Conservation (phyloP, 2,329 filamentous ascomycete genomes). For the Colletotrichum zoysiae region DNA sequence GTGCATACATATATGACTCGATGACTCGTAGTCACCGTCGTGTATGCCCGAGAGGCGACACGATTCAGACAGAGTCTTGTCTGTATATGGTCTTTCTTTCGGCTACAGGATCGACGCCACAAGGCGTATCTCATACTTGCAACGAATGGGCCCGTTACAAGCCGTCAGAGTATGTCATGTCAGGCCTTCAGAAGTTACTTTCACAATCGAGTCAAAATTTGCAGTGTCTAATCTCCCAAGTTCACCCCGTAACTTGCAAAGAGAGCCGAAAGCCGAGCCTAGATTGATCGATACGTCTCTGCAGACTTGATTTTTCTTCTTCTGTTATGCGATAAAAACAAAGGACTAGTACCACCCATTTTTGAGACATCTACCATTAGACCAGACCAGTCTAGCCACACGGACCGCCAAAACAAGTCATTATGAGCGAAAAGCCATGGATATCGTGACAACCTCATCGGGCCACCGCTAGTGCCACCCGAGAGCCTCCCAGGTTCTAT, state of each 20-base stretch:
- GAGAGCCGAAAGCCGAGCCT: constrained; percentile 8
- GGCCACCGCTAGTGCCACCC: constrained; percentile 39
- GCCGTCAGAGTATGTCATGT: neutral
- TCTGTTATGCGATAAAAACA: constrained; percentile 18
- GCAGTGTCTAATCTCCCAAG: constrained; percentile 34
- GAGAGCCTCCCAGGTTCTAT: constrained; percentile 45
- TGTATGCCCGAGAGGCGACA: neutral
- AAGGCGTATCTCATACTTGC: neutral
- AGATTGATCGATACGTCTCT: neutral
- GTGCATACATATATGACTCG: constrained; percentile 8
- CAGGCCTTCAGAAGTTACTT: neutral
- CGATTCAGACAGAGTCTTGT: constrained; percentile 34
- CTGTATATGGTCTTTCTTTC: neutral
- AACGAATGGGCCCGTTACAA: too few relatives aligned
- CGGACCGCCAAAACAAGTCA: constrained; percentile 40
- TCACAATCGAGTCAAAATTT: constrained; percentile 30
- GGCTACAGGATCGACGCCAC: neutral
- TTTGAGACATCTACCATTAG: constrained; percentile 41
- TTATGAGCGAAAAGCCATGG: constrained; percentile 43
- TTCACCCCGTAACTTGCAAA: constrained; percentile 10
- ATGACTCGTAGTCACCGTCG: constrained; percentile 12
- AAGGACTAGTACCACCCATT: constrained; percentile 34
- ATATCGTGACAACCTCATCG: constrained; percentile 44
- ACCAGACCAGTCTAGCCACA: constrained; percentile 41
- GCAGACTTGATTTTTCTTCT: constrained; percentile 21